phyloP scores from a whole-genome alignment of 257 asterid genomes.

The Asclepias syriaca region DNA sequence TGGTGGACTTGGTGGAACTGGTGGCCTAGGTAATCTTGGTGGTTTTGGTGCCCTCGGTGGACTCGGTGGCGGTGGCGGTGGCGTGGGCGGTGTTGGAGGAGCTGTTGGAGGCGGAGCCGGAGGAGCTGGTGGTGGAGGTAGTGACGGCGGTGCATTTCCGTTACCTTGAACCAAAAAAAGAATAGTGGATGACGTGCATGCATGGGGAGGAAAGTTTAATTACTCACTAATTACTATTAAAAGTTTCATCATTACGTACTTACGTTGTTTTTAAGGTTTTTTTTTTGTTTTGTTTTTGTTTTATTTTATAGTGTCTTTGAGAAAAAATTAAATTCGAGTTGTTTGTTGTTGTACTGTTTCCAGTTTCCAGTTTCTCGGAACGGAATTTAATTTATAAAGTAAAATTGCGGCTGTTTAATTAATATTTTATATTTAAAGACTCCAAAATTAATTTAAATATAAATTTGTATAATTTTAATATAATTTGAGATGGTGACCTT shows the following conservation, averaged over 20 bases:
- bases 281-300: no score
- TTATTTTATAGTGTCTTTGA: background rate
- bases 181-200: no score
- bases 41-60: slow-evolving; percentile 16
- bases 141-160: slow-evolving; percentile 22
- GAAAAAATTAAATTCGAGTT: no score
- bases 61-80: slow-evolving; percentile 22
- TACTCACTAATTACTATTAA: no score
- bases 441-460: no score
- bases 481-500: no score
- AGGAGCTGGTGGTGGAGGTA: slow-evolving; percentile 2
- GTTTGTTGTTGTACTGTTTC: background rate
- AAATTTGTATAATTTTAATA: no score
- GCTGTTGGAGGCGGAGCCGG: slow-evolving; percentile 16
- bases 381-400: background rate
- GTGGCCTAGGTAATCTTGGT: slow-evolving; percentile 11
- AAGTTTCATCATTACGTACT: no score
- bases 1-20: slow-evolving; percentile 12
- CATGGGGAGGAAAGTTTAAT: background rate
- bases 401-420: background rate
- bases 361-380: background rate
- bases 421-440: no score
- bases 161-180: slow-evolving; percentile 18
- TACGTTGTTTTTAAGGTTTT: no score
- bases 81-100: slow-evolving; percentile 21